These are phyloP conservation scores for Synchytrium microbalum DNA, from an alignment of 371 early-diverging fungal species.

Conservation along the genomic window DNA sequence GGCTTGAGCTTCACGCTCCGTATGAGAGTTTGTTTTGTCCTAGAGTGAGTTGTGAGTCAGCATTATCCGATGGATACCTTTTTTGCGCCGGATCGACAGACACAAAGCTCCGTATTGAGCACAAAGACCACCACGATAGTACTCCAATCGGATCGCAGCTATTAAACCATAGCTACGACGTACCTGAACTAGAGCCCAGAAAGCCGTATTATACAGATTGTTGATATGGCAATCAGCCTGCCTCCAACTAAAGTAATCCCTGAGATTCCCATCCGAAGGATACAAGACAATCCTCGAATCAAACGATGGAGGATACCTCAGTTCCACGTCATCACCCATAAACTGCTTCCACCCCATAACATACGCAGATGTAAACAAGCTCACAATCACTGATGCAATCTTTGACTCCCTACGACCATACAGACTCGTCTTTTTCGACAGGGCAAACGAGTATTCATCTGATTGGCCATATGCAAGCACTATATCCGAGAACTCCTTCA, in stretches of 20 bases:
- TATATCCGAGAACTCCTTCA: constrained; percentile 76
- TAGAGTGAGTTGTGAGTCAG: no score
- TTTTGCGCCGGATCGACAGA: neutral
- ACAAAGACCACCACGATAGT: no score
- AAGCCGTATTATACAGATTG: constrained; percentile 79
- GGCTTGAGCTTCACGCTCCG: constrained; percentile 28
- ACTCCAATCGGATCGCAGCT: no score
- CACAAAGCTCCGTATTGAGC: no score
- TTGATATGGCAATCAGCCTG: constrained; percentile 82
- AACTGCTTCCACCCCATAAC: constrained; percentile 72
- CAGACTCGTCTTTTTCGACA: constrained; percentile 54
- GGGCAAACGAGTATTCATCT: constrained; percentile 89
- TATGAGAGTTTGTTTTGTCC: constrained; percentile 15
- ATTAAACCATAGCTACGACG: no score
- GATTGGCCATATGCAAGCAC: constrained; percentile 85
- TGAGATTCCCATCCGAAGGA: constrained; percentile 67
- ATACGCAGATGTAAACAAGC: constrained; percentile 79
- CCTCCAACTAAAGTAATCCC: constrained; percentile 91
- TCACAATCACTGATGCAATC: constrained; percentile 73
- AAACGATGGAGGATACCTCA: constrained; percentile 80
- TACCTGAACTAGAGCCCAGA: constrained; percentile 83
- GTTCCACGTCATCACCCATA: constrained; percentile 48
- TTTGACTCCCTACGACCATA: constrained; percentile 80
- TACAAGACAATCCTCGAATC: constrained; percentile 86
- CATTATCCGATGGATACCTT: constrained; percentile 2